Evolutionary conservation across 805 yeast genomes (phyloP).

Genomic region (Saturnispora diversa): DNA sequence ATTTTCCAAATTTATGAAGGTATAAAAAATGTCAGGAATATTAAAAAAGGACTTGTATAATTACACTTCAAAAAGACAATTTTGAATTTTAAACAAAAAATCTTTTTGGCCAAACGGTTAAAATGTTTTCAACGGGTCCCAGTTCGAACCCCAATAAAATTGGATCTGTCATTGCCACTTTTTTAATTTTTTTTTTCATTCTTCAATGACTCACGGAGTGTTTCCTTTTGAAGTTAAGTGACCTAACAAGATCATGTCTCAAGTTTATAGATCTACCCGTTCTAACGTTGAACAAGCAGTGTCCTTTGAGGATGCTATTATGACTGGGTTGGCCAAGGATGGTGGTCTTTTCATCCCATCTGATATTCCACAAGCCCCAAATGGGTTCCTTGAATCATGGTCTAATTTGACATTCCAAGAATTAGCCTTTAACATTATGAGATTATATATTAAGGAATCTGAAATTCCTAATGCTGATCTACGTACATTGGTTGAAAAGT

Average conservation of each 20-base stretch:
- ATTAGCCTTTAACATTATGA: conserved; percentile 78
- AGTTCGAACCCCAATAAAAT: background rate
- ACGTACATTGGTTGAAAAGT: conserved; percentile 48
- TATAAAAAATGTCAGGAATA: no score
- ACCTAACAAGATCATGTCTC: conserved; percentile 30
- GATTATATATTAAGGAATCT: conserved; percentile 58
- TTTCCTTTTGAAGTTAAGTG: background rate
- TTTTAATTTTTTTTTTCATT: background rate
- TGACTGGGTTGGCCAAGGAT: conserved; percentile 90
- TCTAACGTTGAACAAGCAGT: conserved; percentile 42
- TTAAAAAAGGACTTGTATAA: background rate
- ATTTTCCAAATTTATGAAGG: no score
- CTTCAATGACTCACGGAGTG: conserved; percentile 1
- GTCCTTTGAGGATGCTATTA: conserved; percentile 74
- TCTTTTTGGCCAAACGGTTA: conserved; percentile 1
- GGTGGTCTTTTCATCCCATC: conserved; percentile 95
- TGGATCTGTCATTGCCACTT: no score
- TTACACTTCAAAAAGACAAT: background rate
- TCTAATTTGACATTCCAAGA: conserved; percentile 69
- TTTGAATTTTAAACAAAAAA: background rate
- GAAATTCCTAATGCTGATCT: conserved; percentile 75
- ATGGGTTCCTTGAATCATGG: conserved; percentile 60
- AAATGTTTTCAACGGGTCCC: background rate
- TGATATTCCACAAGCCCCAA: conserved; percentile 55
- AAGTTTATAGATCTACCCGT: conserved; percentile 76